Percentiles rank a stretch among this genome's conserved stretches.
These are phyloP conservation scores for Epicoccum sorghinum DNA, from an alignment of 2,329 filamentous ascomycete species.

Conservation along the genomic window DNA sequence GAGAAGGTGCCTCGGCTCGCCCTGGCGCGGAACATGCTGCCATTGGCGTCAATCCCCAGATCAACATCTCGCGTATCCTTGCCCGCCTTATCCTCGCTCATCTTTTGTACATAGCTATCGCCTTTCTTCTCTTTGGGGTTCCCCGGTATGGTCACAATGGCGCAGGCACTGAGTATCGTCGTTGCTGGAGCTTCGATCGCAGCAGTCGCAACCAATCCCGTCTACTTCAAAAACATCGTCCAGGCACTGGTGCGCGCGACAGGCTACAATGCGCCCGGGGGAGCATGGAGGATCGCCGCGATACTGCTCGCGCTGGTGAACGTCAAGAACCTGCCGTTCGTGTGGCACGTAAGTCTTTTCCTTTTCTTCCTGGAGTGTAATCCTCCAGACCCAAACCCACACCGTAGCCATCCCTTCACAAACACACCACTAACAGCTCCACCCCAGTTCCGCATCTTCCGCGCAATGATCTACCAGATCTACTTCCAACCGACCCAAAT, in stretches of 20 bases:
- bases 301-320: slow-evolving; percentile 58
- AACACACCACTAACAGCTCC: slow-evolving; percentile 1
- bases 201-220: slow-evolving; percentile 4
- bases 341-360: slow-evolving; percentile 71
- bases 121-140: too few species aligned
- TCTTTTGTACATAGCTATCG: not conserved
- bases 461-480: slow-evolving; percentile 55
- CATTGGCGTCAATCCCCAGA: not conserved
- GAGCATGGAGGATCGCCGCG: slow-evolving; percentile 43
- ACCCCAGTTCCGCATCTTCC: slow-evolving; percentile 53
- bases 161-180: slow-evolving; percentile 25
- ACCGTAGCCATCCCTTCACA: slow-evolving; percentile 3
- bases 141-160: slow-evolving; percentile 22
- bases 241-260: slow-evolving; percentile 10
- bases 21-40: not conserved
- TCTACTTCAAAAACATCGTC: slow-evolving; percentile 10
- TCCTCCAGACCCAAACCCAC: not conserved
- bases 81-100: not conserved
- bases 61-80: not conserved
- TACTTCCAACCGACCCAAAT: slow-evolving; percentile 52
- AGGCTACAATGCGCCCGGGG: slow-evolving; percentile 41
- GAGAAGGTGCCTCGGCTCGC: slow-evolving; percentile 8
- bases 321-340: slow-evolving; percentile 74
- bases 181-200: slow-evolving; percentile 26
- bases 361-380: not conserved